Evolutionary conservation across 371 early-diverging fungal species (phyloP).

Genomic region (Sporodiniella umbellata): DNA sequence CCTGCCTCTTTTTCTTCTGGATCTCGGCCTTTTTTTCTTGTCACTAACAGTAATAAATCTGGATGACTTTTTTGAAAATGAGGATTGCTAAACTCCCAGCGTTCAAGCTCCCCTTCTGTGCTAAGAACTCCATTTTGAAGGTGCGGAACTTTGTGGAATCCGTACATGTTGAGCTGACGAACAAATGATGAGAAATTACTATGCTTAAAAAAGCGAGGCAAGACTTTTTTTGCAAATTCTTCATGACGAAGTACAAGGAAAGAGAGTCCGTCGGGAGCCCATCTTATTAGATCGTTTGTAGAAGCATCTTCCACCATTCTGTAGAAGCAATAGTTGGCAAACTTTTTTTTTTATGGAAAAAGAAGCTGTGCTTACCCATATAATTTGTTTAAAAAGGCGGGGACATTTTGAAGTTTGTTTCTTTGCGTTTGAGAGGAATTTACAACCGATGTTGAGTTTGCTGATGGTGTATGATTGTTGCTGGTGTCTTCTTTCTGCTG

Average conservation of each 20-base stretch:
- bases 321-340: too few relatives aligned
- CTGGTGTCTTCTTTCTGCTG: background rate
- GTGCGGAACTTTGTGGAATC: slow-evolving; percentile 80
- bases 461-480: background rate
- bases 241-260: slow-evolving; percentile 69
- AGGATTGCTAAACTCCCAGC: slow-evolving; percentile 61
- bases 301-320: slow-evolving; percentile 71
- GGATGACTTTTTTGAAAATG: slow-evolving; percentile 57
- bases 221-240: slow-evolving; percentile 81
- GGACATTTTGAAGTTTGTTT: slow-evolving; percentile 60
- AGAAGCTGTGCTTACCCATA: slow-evolving; percentile 69
- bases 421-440: slow-evolving; percentile 26
- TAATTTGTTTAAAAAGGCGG: slow-evolving; percentile 87
- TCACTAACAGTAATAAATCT: slow-evolving; percentile 52
- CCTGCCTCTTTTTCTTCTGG: slow-evolving; percentile 52
- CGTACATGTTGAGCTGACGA: slow-evolving; percentile 94
- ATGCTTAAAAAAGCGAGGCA: slow-evolving; percentile 91
- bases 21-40: slow-evolving; percentile 52
- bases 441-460: slow-evolving; percentile 16
- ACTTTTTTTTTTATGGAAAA: too few relatives aligned
- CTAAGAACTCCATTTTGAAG: slow-evolving; percentile 74
- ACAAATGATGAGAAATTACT: slow-evolving; percentile 93
- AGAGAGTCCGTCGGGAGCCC: slow-evolving; percentile 76
- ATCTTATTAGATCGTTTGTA: slow-evolving; percentile 69
- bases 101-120: slow-evolving; percentile 57